phyloP scores from a whole-genome alignment of 2,329 filamentous ascomycete species.

The Colletotrichum caudatum region DNA sequence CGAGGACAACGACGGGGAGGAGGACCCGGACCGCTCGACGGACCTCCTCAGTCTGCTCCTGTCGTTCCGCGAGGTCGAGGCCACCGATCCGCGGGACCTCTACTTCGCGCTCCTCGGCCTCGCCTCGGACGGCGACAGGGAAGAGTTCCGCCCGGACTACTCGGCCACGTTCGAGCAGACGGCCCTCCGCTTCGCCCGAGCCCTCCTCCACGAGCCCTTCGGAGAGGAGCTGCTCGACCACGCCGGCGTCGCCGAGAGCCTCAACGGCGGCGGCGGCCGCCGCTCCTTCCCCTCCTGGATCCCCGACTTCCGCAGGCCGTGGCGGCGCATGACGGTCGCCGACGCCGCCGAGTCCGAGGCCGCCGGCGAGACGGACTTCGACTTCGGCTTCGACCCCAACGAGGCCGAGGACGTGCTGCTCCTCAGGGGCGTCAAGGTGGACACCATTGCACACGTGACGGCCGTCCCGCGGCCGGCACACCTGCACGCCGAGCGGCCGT shows the following conservation, averaged over 20 bases:
- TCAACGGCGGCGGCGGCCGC: constrained; percentile 15
- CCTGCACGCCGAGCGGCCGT: constrained; percentile 31
- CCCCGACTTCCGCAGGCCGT: constrained; percentile 37
- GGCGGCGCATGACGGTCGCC: constrained; percentile 40
- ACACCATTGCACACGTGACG: constrained; percentile 30
- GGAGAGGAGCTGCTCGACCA: constrained; percentile 41
- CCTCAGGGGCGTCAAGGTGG: constrained; percentile 36
- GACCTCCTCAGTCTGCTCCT: constrained; percentile 38
- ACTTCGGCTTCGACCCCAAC: constrained; percentile 38
- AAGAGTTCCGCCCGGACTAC: constrained; percentile 40
- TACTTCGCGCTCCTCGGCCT: constrained; percentile 39
- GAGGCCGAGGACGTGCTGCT: constrained; percentile 31
- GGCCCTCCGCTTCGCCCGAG: constrained; percentile 37
- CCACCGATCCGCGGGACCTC: constrained; percentile 38
- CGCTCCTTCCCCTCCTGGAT: constrained; percentile 35
- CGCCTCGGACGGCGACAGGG: constrained; percentile 38
- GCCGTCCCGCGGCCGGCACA: constrained; percentile 34
- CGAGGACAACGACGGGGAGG: constrained; percentile 12
- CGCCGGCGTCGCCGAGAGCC: constrained; percentile 26
- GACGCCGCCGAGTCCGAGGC: constrained; percentile 38
- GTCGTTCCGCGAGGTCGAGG: constrained; percentile 41
- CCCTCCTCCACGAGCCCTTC: constrained; percentile 37
- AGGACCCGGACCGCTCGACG: constrained; percentile 23
- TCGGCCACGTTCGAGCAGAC: constrained; percentile 34
- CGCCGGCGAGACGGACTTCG: constrained; percentile 39